Evolutionary conservation across 176 grass and related monocot genomes (phyloP), one percentile per base, ranked within the genome.

Genomic region (Triticum monococcum): DNA sequence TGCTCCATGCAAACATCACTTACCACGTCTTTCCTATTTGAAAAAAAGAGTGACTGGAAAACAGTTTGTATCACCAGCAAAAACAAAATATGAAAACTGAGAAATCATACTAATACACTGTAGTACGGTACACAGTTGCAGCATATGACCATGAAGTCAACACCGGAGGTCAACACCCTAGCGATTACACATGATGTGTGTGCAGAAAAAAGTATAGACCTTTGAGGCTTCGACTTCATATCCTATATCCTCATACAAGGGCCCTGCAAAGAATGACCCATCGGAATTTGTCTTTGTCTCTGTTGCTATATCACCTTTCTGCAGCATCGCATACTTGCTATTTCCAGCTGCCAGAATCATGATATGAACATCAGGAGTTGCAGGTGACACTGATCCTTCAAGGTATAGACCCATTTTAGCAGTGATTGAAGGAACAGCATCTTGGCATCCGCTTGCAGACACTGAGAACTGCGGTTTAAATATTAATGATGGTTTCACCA

Each of bases 141-240:
- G 22, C 3, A 82, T 84, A 81, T 76, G 37, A 32, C 60, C 64
- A 75, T 22, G 18, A 80, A 40, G 20, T 66, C n/a, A 65, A 67
- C 18, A 66, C 68, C 38, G 13, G 18, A 80, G 31, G 25, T 80
- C 17, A 65, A 68, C 13, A 67, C 69, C 54, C 20, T 64, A 84
- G 38, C 12, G 31, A 75, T 9, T 66, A 68, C 22, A 85, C 24
- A 78, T 56, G 72, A 79, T 37, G 32, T 68, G 75, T 31, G 74
- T 31, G 66, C 45, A 26, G 28, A 80, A 67, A 79, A 56, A 80
- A 73, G 77, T 78, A 70, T 77, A 73, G 73, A 96, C 96, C 93
- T 96, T 98, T 78, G 88, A 92, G 64, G 94, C 97, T 94, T 96
- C 88, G 72, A 98, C 83, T 76, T 88, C 84, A 71, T 98, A 98